Conservation (phyloP, 352 stramenopile genomes). For the Thalassiosira hispida region DNA sequence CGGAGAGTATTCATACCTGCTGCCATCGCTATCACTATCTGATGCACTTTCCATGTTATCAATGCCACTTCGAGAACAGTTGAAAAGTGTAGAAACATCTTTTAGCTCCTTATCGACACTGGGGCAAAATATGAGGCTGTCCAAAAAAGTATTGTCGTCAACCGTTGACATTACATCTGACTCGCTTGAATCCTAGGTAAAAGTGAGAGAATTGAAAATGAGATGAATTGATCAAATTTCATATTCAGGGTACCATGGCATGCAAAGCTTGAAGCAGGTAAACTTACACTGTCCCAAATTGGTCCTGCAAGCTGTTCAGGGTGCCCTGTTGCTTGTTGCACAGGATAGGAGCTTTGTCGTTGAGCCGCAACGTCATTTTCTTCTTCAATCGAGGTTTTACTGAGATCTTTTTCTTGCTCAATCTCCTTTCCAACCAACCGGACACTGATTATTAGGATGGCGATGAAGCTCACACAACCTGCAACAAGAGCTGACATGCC, state of each 20-base stretch:
- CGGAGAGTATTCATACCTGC: slow-evolving; percentile 7
- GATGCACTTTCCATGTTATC: slow-evolving; percentile 12
- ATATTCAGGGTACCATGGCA: no score
- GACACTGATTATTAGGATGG: not conserved
- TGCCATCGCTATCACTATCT: slow-evolving; percentile 6
- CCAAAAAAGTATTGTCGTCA: slow-evolving; percentile 19
- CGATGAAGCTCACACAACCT: slow-evolving; percentile 7
- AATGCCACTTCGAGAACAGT: slow-evolving; percentile 13
- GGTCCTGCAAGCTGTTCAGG: no score
- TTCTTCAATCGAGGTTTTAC: slow-evolving; percentile 9
- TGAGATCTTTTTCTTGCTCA: slow-evolving; percentile 1
- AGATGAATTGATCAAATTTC: no score
- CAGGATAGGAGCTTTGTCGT: slow-evolving; percentile 3
- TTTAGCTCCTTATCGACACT: not conserved
- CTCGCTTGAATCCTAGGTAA: slow-evolving; percentile 12
- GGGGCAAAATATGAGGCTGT: slow-evolving; percentile 21
- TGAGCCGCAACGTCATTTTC: slow-evolving; percentile 3
- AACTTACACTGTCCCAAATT: not conserved
- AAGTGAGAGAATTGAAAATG: no score
- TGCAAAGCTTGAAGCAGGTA: not conserved
- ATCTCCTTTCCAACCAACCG: not conserved
- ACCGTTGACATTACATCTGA: slow-evolving; percentile 7
- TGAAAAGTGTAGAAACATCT: slow-evolving; percentile 3
- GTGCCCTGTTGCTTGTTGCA: slow-evolving; percentile 8
- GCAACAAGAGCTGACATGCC: not conserved